Conservation (phyloP, 2,329 filamentous ascomycete genomes). For the Aspergillus eucalypticola region DNA sequence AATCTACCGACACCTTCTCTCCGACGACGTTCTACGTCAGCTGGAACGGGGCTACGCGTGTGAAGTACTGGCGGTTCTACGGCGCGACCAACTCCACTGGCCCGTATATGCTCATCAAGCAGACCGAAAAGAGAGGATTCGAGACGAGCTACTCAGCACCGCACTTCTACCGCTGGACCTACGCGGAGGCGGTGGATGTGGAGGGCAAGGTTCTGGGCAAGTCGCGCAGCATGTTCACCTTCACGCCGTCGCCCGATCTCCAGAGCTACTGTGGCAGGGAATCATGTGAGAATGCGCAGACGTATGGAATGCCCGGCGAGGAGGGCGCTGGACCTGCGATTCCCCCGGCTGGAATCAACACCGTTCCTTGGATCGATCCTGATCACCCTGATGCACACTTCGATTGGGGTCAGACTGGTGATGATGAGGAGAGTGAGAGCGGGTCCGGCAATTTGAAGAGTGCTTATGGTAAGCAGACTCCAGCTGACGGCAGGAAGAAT, state of each 20-base stretch:
- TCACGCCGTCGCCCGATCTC: conserved; percentile 38
- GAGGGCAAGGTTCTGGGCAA: conserved; percentile 34
- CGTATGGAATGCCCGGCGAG: conserved; percentile 34
- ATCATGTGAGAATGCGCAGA: conserved; percentile 30
- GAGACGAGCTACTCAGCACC: conserved; percentile 38
- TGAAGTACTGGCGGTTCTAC: conserved; percentile 39
- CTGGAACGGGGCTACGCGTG: conserved; percentile 45
- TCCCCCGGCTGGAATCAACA: conserved; percentile 34
- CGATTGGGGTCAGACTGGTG: conserved; percentile 16
- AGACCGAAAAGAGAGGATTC: conserved; percentile 38
- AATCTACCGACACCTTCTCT: conserved; percentile 26
- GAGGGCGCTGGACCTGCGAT: conserved; percentile 26
- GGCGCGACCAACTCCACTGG: conserved; percentile 33
- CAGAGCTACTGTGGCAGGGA: conserved; percentile 33
- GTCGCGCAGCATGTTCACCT: conserved; percentile 38
- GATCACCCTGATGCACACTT: conserved; percentile 25
- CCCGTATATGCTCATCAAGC: conserved; percentile 32
- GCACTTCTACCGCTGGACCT: conserved; percentile 34
- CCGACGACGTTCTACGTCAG: conserved; percentile 40
- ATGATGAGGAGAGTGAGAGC: not conserved
- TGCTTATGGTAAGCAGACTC: conserved; percentile 14
- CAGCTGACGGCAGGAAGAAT: not conserved
- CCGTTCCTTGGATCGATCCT: conserved; percentile 36
- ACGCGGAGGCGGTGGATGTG: conserved; percentile 39
- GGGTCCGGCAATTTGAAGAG: conserved; percentile 2